Percentiles rank a stretch among this genome's conserved stretches.
phyloP scores from a whole-genome alignment of 768 basidiomycete genomes.

The Tylopilus plumbeoviolaceoides region DNA sequence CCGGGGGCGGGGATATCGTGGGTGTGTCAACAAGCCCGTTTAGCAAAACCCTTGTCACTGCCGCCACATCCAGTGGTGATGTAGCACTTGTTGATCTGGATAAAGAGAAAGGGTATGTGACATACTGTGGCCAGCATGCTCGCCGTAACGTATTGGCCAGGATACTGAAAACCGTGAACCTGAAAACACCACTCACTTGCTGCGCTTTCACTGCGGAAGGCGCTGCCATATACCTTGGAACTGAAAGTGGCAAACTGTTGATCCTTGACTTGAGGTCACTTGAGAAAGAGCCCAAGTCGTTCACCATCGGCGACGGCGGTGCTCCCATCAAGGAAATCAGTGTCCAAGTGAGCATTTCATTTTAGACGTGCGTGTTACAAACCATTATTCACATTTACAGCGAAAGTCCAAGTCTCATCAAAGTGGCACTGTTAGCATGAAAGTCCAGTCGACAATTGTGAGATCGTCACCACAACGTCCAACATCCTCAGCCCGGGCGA shows the following conservation, averaged over 20 bases:
- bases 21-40: slow-evolving; percentile 66
- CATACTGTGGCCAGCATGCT: not conserved
- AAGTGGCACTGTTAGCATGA: slow-evolving; percentile 3
- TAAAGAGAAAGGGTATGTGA: slow-evolving; percentile 63
- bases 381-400: slow-evolving; percentile 3
- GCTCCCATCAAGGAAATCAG: slow-evolving; percentile 49
- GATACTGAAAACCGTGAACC: slow-evolving; percentile 52
- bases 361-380: not conserved
- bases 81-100: slow-evolving; percentile 67
- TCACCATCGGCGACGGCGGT: slow-evolving; percentile 47
- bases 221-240: slow-evolving; percentile 61
- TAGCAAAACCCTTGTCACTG: slow-evolving; percentile 67
- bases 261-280: slow-evolving; percentile 60
- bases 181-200: slow-evolving; percentile 54
- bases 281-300: slow-evolving; percentile 58
- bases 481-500: slow-evolving; percentile 5
- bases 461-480: slow-evolving; percentile 10
- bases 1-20: slow-evolving; percentile 49
- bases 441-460: slow-evolving; percentile 7
- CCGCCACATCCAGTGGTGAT: slow-evolving; percentile 49
- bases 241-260: slow-evolving; percentile 59
- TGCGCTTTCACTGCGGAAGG: slow-evolving; percentile 68
- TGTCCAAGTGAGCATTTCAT: slow-evolving; percentile 47
- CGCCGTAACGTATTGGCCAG: slow-evolving; percentile 31
- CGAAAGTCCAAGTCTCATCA: slow-evolving; percentile 16